Conservation (phyloP, 768 basidiomycete species). For the Leucosporidium yakuticum region DNA sequence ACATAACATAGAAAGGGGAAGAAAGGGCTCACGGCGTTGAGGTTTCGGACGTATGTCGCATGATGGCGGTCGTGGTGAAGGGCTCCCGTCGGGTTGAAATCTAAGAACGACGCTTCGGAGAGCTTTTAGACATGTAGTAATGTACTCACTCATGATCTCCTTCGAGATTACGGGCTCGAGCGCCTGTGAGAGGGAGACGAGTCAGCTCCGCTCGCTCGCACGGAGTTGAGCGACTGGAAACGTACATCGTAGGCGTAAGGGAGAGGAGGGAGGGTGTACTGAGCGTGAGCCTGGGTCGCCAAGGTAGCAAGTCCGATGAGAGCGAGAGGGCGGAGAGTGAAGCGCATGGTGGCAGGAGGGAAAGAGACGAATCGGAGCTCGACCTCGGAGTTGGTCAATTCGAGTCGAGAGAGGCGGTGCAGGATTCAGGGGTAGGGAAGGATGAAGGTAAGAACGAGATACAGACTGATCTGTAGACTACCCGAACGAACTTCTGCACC, state of each 20-base stretch:
- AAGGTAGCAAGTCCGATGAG: neutral
- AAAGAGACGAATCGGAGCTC: neutral
- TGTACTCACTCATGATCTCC: slow-evolving; percentile 11
- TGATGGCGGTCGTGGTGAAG: slow-evolving; percentile 71
- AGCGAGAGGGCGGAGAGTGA: neutral
- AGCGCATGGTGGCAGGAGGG: neutral
- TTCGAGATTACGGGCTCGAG: slow-evolving; percentile 16
- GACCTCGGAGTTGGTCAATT: no score
- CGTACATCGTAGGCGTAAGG: slow-evolving; percentile 79
- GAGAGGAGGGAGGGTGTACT: slow-evolving; percentile 39
- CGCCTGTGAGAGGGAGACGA: neutral
- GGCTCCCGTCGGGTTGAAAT: neutral
- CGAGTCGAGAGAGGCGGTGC: neutral
- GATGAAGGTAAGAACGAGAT: neutral
- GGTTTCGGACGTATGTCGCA: slow-evolving; percentile 80
- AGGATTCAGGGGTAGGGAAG: neutral
- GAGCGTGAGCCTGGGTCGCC: neutral
- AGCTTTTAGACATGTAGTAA: neutral
- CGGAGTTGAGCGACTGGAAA: neutral
- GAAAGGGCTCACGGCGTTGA: slow-evolving; percentile 56
- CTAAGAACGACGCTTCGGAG: neutral
- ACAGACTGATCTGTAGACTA: no score
- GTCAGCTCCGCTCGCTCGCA: no score
- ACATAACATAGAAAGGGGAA: neutral
- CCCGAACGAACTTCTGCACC: no score